phyloP scores from a whole-genome alignment of 139 green algal genomes.

The Closterium sp. region DNA sequence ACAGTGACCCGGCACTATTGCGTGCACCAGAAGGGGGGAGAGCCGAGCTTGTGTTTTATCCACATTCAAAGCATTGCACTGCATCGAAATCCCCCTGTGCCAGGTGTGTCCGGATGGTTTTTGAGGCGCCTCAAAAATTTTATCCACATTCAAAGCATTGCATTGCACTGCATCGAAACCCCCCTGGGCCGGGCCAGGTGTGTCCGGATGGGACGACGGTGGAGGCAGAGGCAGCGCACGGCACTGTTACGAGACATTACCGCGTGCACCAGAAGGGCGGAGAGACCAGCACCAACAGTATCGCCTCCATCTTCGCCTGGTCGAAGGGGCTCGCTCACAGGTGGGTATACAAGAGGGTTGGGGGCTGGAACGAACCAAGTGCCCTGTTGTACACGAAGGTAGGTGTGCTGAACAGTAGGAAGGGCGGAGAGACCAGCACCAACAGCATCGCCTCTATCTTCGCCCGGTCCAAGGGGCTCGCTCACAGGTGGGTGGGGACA shows the following conservation, averaged over 20 bases:
- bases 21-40: constrained; percentile 92
- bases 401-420: background rate
- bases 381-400: background rate
- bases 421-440: constrained; percentile 79
- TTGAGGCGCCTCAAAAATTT: too few species aligned
- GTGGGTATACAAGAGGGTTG: background rate
- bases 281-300: constrained; percentile 87
- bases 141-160: too few species aligned
- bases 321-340: constrained; percentile 75
- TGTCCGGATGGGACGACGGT: constrained; percentile 86
- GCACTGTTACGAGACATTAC: constrained; percentile 88
- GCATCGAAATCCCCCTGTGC: too few species aligned
- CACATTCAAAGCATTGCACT: too few species aligned
- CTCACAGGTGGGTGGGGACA: constrained; percentile 52
- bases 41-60: too few species aligned
- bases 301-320: constrained; percentile 95
- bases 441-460: constrained; percentile 93
- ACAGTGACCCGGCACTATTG: constrained; percentile 90
- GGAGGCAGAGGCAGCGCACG: constrained; percentile 92
- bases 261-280: constrained; percentile 90
- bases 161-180: too few species aligned
- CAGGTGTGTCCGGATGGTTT: too few species aligned
- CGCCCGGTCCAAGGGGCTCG: constrained; percentile 86
- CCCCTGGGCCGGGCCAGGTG: background rate
- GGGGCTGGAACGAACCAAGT: constrained; percentile 2